A percentile compares a stretch with the other conserved stretches of the same genome.
Evolutionary conservation across 176 grass and related monocot species (phyloP).

Genomic region (Cenchrus purpureus): DNA sequence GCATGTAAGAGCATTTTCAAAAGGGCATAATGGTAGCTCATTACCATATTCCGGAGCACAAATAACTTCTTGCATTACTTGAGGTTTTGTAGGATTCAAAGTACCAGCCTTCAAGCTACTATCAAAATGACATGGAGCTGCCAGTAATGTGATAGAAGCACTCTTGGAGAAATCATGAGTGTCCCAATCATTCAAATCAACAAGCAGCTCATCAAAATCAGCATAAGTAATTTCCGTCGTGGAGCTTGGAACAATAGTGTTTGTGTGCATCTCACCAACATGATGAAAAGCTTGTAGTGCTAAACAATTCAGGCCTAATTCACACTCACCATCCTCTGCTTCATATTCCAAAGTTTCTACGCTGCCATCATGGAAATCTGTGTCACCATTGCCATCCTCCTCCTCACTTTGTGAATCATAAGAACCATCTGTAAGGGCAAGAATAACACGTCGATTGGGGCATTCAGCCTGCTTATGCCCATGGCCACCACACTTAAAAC

Average conservation of each 20-base stretch:
- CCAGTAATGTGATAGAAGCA: neutral
- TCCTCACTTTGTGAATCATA: neutral
- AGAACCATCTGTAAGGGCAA: neutral
- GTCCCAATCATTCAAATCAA: neutral
- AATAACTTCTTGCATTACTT: neutral
- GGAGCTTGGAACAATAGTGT: neutral
- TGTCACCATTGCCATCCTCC: neutral
- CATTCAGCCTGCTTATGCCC: neutral
- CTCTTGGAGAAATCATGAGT: neutral
- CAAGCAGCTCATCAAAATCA: neutral
- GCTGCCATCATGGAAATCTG: neutral
- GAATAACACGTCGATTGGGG: neutral
- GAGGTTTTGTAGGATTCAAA: neutral
- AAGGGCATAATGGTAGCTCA: neutral
- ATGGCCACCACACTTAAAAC: neutral
- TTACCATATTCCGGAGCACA: neutral
- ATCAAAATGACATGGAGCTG: neutral
- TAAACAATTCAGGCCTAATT: neutral
- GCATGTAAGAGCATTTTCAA: neutral
- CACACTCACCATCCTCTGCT: neutral
- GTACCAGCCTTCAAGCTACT: neutral
- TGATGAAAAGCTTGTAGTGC: neutral
- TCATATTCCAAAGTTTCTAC: neutral
- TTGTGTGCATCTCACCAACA: neutral
- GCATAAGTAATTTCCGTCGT: neutral